Evolutionary conservation across 2,329 filamentous ascomycete genomes (phyloP).

Genomic region (Aspergillus oerlinghausenensis): DNA sequence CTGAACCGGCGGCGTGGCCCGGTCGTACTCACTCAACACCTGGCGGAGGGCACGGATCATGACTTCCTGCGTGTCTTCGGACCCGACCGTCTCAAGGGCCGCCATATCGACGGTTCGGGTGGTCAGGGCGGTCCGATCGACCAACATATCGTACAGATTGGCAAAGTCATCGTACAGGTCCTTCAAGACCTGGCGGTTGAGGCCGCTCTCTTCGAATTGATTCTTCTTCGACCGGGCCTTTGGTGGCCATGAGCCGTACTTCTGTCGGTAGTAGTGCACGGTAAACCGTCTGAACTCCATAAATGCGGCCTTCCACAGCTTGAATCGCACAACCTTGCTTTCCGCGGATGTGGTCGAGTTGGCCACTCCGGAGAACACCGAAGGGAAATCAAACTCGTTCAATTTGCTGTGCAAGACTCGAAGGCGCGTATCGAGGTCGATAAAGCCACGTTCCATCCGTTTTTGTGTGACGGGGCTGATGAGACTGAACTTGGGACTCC

Average conservation of each 20-base stretch:
- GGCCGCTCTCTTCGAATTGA: conserved; percentile 74
- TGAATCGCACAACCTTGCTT: conserved; percentile 74
- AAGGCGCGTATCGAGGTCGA: conserved; percentile 72
- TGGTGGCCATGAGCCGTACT: conserved; percentile 78
- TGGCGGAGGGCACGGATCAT: conserved; percentile 67
- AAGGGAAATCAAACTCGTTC: conserved; percentile 87
- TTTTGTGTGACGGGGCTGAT: conserved; percentile 69
- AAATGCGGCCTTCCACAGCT: conserved; percentile 75
- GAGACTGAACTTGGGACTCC: conserved; percentile 64
- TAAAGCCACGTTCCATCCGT: conserved; percentile 73
- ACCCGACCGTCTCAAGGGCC: conserved; percentile 49
- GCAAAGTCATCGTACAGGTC: conserved; percentile 83
- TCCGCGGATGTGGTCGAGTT: conserved; percentile 75
- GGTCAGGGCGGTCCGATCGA: conserved; percentile 73
- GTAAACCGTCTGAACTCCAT: conserved; percentile 69
- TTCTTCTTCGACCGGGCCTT: conserved; percentile 92
- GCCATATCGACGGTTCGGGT: conserved; percentile 70
- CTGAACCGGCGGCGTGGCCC: conserved; percentile 80
- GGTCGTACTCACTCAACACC: conserved; percentile 82
- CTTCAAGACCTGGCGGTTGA: conserved; percentile 78
- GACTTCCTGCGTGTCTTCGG: conserved; percentile 51
- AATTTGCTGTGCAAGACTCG: conserved; percentile 67
- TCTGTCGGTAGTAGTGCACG: conserved; percentile 63
- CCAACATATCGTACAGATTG: conserved; percentile 80
- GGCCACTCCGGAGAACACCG: conserved; percentile 81